phyloP scores from a whole-genome alignment of 2,329 filamentous ascomycete species.

The Scytalidium sp. region DNA sequence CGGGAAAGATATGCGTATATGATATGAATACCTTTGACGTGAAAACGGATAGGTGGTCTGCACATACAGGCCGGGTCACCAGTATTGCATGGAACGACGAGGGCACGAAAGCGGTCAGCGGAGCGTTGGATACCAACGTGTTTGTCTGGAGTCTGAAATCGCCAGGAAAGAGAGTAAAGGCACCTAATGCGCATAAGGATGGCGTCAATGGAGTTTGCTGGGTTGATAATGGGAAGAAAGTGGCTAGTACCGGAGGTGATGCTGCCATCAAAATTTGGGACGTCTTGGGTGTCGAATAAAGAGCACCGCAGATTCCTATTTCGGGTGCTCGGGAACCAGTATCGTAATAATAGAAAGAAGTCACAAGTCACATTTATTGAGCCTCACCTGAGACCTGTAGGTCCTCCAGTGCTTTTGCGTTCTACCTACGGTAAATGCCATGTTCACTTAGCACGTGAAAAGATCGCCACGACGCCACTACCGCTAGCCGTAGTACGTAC shows the following conservation, averaged over 20 bases:
- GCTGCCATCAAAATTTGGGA: slow-evolving; percentile 89
- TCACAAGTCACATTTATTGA: no score
- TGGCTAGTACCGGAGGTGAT: slow-evolving; percentile 82
- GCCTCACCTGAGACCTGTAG: no score
- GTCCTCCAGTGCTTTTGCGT: no score
- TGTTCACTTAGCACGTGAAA: not conserved
- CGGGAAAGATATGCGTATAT: slow-evolving; percentile 87
- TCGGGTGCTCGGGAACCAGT: no score
- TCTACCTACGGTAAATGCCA: no score
- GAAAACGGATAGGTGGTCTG: slow-evolving; percentile 76
- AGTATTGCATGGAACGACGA: slow-evolving; percentile 74
- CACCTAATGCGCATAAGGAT: slow-evolving; percentile 89
- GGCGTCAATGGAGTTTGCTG: slow-evolving; percentile 87
- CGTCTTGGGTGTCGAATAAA: slow-evolving; percentile 52
- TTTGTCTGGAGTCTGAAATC: slow-evolving; percentile 86
- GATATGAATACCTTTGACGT: slow-evolving; percentile 63
- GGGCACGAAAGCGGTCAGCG: slow-evolving; percentile 77
- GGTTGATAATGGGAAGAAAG: slow-evolving; percentile 61
- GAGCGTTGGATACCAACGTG: slow-evolving; percentile 85
- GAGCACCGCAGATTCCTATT: not conserved
- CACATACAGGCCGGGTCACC: slow-evolving; percentile 67
- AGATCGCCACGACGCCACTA: not conserved
- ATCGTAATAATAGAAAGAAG: no score
- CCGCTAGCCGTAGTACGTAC: no score
- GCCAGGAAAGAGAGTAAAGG: slow-evolving; percentile 81